These are phyloP conservation scores for Cercospora zeae-maydis DNA, from an alignment of 2,329 filamentous ascomycete species.

Conservation along the genomic window DNA sequence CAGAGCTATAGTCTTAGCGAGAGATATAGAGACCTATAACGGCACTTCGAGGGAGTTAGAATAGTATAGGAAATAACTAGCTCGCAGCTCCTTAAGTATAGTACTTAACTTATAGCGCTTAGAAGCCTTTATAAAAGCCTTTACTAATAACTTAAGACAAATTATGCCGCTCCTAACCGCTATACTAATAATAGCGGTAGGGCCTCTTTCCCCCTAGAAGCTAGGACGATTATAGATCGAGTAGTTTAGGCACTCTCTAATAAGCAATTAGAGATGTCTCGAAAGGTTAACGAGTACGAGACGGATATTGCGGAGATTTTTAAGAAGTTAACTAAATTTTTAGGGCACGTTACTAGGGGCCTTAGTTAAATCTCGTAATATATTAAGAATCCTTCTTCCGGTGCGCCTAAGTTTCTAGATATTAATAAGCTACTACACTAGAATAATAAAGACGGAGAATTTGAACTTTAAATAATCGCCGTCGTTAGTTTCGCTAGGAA, in stretches of 20 bases:
- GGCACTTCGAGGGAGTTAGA: not conserved
- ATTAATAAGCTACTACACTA: not conserved
- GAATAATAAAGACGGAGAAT: not conserved
- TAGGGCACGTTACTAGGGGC: not conserved
- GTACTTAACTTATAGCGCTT: not conserved
- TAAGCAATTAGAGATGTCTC: not conserved
- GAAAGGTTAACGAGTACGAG: not conserved
- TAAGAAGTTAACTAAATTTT: not conserved
- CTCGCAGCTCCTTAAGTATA: not conserved
- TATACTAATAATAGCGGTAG: not conserved
- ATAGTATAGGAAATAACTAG: not conserved
- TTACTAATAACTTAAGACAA: not conserved
- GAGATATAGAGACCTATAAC: not conserved
- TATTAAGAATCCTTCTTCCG: not conserved
- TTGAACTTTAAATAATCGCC: not conserved
- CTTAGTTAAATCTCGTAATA: not conserved
- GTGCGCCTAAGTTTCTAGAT: not conserved
- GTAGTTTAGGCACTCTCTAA: not conserved
- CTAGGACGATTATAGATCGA: not conserved
- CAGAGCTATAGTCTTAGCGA: not conserved
- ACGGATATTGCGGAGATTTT: not conserved
- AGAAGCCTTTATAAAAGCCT: not conserved
- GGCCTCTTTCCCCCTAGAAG: not conserved
- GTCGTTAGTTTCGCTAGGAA: not conserved
- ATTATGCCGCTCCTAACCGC: not conserved